Evolutionary conservation across 176 grass and related monocot genomes (phyloP).

Genomic region (Zea luxurians): DNA sequence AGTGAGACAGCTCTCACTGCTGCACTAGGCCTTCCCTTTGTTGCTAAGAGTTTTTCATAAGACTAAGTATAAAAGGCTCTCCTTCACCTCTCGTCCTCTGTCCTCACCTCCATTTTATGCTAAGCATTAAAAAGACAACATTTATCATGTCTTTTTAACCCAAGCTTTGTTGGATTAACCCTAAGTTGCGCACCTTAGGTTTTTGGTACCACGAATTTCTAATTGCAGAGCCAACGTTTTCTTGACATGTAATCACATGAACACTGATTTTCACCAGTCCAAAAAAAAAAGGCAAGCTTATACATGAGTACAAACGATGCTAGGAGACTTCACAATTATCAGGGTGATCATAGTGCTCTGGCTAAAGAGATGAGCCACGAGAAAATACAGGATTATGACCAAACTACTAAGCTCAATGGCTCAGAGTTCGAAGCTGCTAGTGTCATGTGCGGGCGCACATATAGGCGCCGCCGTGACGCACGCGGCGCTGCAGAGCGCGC

Average conservation of each 20-base stretch:
- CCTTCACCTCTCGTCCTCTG: not conserved
- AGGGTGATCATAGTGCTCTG: not conserved
- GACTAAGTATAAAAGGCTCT: not conserved
- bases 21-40: too few species aligned
- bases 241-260: not conserved
- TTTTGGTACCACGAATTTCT: not conserved
- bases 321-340: not conserved
- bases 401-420: not conserved
- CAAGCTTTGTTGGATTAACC: not conserved
- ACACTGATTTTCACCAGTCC: not conserved
- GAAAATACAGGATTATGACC: not conserved
- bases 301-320: not conserved
- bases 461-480: too few species aligned
- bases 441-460: too few species aligned
- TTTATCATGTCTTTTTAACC: not conserved
- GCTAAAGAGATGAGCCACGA: not conserved
- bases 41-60: not conserved
- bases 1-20: too few species aligned
- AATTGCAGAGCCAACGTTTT: not conserved
- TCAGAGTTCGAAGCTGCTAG: not conserved
- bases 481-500: too few species aligned
- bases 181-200: not conserved
- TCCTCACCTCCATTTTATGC: not conserved
- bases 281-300: not conserved
- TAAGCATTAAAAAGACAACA: not conserved